Conservation (phyloP, 495 filamentous ascomycete genomes). For the Sporormia fimetaria region DNA sequence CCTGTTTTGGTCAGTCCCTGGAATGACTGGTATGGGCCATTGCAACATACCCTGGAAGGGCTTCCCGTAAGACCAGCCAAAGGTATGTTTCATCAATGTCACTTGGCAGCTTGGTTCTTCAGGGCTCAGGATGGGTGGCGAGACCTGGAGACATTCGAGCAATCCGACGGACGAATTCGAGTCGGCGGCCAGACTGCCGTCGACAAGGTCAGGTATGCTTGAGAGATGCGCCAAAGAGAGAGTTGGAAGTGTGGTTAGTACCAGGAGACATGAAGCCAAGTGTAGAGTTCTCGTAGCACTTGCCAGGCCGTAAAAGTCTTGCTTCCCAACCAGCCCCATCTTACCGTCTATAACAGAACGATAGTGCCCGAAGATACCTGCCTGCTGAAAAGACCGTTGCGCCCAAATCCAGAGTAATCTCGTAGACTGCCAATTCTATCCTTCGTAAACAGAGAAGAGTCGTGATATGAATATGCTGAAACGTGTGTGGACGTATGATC, state of each 20-base stretch:
- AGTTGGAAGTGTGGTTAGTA: constrained; percentile 20
- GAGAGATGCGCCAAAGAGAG: constrained; percentile 7
- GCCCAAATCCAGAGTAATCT: no score
- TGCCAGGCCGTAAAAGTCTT: neutral
- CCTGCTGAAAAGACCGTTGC: no score
- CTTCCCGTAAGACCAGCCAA: constrained; percentile 64
- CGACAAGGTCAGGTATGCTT: no score
- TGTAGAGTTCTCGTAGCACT: constrained; percentile 5
- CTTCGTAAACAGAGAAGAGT: no score
- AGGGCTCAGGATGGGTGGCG: constrained; percentile 28
- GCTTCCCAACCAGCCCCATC: neutral
- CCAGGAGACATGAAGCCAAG: constrained; percentile 18
- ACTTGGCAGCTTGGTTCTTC: constrained; percentile 18
- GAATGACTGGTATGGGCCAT: neutral
- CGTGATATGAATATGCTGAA: no score
- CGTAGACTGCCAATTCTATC: no score
- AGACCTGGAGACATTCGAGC: constrained; percentile 29
- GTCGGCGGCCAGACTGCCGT: no score
- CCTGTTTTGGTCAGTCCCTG: constrained; percentile 35
- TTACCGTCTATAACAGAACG: no score
- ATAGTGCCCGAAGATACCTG: no score
- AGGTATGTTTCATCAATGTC: constrained; percentile 59
- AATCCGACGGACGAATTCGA: no score
- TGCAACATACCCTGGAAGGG: constrained; percentile 65
- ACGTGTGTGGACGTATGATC: no score